These are phyloP conservation scores for Panicum virgatum DNA, from an alignment of 202 grass and related monocot genomes.

Conservation along the genomic window DNA sequence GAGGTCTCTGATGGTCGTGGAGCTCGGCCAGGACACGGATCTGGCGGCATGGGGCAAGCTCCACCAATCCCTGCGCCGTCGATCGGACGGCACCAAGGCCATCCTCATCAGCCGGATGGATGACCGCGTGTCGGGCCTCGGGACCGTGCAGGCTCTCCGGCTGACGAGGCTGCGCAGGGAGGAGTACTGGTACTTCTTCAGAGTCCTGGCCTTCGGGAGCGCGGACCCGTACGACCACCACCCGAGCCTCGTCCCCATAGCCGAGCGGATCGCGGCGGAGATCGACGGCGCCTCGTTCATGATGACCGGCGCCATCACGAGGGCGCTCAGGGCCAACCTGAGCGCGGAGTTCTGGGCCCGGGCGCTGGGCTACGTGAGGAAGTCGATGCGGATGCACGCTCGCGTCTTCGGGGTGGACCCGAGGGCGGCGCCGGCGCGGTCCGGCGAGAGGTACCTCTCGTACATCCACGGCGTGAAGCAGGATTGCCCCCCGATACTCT, in stretches of 20 bases:
- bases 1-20: not conserved
- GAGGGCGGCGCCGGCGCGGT: not conserved
- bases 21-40: not conserved
- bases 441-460: not conserved
- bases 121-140: not conserved
- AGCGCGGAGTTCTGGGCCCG: not conserved
- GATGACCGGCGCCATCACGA: not conserved
- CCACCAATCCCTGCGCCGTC: not conserved
- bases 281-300: not conserved
- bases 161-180: not conserved
- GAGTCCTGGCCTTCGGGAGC: constrained; percentile 18
- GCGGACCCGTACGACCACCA: not conserved
- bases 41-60: not conserved
- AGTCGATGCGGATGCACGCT: not conserved
- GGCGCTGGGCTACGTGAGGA: not conserved
- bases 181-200: constrained; percentile 9
- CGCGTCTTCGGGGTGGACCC: not conserved
- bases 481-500: not conserved
- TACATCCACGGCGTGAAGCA: not conserved
- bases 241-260: not conserved
- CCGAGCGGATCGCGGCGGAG: not conserved
- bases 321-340: not conserved
- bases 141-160: not conserved
- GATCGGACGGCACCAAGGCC: not conserved
- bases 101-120: constrained; percentile 20